These are phyloP conservation scores for Physcomitrium patens DNA, from an alignment of 225 moss, liverwort and hornwort genomes.

Conservation along the genomic window DNA sequence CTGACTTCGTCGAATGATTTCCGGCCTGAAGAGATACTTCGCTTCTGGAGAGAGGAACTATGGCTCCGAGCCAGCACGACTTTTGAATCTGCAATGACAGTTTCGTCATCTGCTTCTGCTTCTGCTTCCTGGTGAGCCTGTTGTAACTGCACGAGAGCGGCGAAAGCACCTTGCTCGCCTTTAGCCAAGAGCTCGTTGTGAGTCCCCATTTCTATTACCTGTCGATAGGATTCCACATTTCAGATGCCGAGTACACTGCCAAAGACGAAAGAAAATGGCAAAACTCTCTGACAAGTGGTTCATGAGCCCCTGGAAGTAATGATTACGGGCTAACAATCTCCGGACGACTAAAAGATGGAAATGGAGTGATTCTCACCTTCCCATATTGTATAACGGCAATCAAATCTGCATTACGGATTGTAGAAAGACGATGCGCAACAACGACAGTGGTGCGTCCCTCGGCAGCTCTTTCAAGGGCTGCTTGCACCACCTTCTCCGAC, in stretches of 20 bases:
- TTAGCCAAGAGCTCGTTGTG: conserved; percentile 57
- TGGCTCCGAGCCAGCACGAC: conserved; percentile 1
- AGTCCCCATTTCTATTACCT: conserved; percentile 60
- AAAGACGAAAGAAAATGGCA: too few species aligned
- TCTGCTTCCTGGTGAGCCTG: conserved; percentile 63
- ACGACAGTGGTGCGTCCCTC: conserved; percentile 83
- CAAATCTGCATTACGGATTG: conserved; percentile 74
- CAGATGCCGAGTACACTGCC: background rate
- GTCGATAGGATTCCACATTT: background rate
- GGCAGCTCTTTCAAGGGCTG: conserved; percentile 73
- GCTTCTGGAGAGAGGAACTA: conserved; percentile 13
- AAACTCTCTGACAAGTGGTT: background rate
- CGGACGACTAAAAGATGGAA: background rate
- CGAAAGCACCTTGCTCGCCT: conserved; percentile 53
- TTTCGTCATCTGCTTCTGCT: conserved; percentile 18
- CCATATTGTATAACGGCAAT: conserved; percentile 75
- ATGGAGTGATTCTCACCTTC: conserved; percentile 19
- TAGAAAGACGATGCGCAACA: conserved; percentile 89
- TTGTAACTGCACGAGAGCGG: conserved; percentile 56
- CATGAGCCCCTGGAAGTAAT: background rate
- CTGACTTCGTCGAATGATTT: conserved; percentile 37
- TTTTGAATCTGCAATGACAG: conserved; percentile 4
- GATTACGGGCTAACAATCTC: background rate
- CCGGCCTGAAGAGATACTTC: conserved; percentile 32
- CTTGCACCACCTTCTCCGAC: conserved; percentile 84